These are phyloP conservation scores for Russula abietina DNA, from an alignment of 768 basidiomycete genomes.

Conservation along the genomic window DNA sequence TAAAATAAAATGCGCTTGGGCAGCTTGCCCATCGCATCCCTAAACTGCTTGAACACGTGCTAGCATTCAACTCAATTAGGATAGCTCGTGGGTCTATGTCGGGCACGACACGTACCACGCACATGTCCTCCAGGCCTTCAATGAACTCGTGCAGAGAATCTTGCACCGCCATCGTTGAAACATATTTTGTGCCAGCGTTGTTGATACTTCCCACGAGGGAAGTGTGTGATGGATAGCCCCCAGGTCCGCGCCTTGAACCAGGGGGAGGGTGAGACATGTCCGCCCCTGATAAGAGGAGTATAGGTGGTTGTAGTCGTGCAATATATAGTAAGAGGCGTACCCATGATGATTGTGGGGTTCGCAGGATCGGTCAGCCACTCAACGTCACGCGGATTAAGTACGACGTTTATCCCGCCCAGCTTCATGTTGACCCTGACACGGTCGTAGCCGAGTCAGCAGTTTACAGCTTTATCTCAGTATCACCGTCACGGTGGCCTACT, in stretches of 20 bases:
- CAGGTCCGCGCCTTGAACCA: slow-evolving; percentile 40
- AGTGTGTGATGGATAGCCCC: slow-evolving; percentile 72
- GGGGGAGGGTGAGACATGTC: slow-evolving; percentile 77
- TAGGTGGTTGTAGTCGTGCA: not conserved
- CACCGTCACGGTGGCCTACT: slow-evolving; percentile 41
- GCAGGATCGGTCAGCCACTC: slow-evolving; percentile 58
- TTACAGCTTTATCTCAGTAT: not conserved
- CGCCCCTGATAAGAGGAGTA: slow-evolving; percentile 37
- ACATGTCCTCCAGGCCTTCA: slow-evolving; percentile 64
- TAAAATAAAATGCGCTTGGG: slow-evolving; percentile 71
- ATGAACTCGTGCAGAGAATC: slow-evolving; percentile 67
- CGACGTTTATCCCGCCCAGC: slow-evolving; percentile 72
- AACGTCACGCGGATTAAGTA: slow-evolving; percentile 63
- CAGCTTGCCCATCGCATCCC: slow-evolving; percentile 42
- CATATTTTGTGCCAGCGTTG: slow-evolving; percentile 62
- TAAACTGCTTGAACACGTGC: slow-evolving; percentile 48
- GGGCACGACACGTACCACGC: slow-evolving; percentile 37
- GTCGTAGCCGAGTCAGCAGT: not conserved
- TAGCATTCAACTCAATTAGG: not conserved
- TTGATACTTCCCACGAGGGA: slow-evolving; percentile 76
- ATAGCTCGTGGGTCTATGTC: too few relatives aligned
- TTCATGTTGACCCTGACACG: slow-evolving; percentile 70
- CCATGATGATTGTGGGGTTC: slow-evolving; percentile 74
- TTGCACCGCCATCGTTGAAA: slow-evolving; percentile 60
- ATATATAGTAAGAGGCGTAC: slow-evolving; percentile 32